Evolutionary conservation across 2,329 filamentous ascomycete species (phyloP).

Genomic region (Phialocephala subalpina): DNA sequence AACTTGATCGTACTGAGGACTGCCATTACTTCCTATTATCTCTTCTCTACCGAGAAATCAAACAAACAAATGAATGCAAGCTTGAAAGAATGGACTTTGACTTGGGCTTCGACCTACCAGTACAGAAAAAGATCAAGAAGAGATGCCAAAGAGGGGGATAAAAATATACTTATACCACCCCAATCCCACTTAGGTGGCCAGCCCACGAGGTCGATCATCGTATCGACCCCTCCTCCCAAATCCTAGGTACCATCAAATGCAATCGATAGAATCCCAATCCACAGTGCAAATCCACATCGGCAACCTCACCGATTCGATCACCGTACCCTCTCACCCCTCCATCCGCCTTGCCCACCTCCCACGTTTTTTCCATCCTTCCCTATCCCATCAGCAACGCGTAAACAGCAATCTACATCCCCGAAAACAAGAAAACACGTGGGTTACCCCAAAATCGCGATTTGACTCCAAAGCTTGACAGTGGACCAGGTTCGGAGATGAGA

Average conservation of each 20-base stretch:
- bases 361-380: no score
- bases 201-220: not conserved
- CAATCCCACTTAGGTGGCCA: not conserved
- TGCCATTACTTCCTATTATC: slow-evolving; percentile 25
- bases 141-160: not conserved
- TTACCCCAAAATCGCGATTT: slow-evolving; percentile 7
- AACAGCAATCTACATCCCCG: not conserved
- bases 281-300: not conserved
- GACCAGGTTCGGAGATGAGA: slow-evolving; percentile 11
- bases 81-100: not conserved
- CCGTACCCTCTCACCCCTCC: not conserved
- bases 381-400: not conserved
- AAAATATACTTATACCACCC: not conserved
- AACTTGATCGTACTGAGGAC: slow-evolving; percentile 21
- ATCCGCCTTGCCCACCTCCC: not conserved
- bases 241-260: not conserved
- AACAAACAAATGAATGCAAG: slow-evolving; percentile 1
- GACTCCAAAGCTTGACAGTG: not conserved
- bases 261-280: not conserved
- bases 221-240: not conserved
- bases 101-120: not conserved
- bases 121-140: not conserved
- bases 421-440: slow-evolving; percentile 8
- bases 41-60: not conserved
- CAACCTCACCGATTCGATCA: not conserved